These are phyloP conservation scores for Boletus coccyginus DNA, from an alignment of 768 basidiomycete species.

Conservation along the genomic window DNA sequence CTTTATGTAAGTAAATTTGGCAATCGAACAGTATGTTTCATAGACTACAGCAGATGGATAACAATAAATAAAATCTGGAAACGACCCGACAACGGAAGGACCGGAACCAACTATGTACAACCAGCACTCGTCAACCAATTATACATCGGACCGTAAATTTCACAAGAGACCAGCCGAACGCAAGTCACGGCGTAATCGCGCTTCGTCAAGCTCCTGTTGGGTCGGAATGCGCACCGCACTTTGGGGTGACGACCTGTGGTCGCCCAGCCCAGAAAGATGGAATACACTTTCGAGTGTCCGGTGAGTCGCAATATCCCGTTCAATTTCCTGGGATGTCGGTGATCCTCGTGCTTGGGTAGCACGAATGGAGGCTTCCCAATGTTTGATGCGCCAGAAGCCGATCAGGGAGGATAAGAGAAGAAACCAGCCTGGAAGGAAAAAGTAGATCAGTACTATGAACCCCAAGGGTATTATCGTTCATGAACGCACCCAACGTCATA, in stretches of 20 bases:
- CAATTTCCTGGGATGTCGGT: constrained; percentile 40
- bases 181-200: constrained; percentile 47
- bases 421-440: constrained; percentile 72
- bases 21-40: constrained; percentile 4
- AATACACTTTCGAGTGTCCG: constrained; percentile 53
- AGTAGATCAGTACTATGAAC: background rate
- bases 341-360: constrained; percentile 31
- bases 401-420: constrained; percentile 80
- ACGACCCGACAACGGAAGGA: background rate
- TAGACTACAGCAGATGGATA: constrained; percentile 20
- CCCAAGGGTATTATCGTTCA: background rate
- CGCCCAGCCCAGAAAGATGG: constrained; percentile 38
- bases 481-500: constrained; percentile 73
- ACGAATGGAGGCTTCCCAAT: constrained; percentile 75
- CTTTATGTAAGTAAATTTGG: background rate
- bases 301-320: constrained; percentile 50
- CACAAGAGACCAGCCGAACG: constrained; percentile 55
- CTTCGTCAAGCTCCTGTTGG: constrained; percentile 38
- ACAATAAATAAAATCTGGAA: constrained; percentile 11
- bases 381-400: constrained; percentile 81
- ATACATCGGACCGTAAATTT: constrained; percentile 6
- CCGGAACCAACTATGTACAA: background rate
- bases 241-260: constrained; percentile 5
- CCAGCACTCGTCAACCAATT: background rate
- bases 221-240: constrained; percentile 21